Base-by-base conservation (phyloP, 1,284 basidiomycete genomes). In the Athelia psychrophila region DNA sequence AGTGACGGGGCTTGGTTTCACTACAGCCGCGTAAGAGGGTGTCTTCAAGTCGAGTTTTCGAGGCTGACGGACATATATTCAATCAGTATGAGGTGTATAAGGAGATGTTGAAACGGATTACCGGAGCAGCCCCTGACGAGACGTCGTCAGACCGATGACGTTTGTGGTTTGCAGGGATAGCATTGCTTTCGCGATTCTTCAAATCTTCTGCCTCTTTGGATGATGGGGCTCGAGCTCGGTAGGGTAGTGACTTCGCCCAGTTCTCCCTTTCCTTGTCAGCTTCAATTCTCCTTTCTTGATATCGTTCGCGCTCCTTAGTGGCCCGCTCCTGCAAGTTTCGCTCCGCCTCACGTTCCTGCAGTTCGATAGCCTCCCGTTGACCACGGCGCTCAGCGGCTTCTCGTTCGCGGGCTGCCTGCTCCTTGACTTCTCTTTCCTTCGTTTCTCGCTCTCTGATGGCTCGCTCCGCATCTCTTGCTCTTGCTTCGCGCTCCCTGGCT, bases 1-100 rank as follows among this genome's bases (percentile, higher is more conserved):
- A 53, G 3, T 62, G 57, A 27, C 58, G 47, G 36, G 65, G 66
- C 33, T 23, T 52, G 3, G 70, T 68, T 18, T 5, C 6, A 23
- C n/a, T n/a, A 42, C 6, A 16, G 22, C n/a, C 16, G n/a, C 38
- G 16, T 6, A 23, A 23, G 18, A 23, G 16, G 38, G 49, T 66
- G 65, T 19, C 67, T 54, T 15, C 62, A 58, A 33, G 63, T 68
- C 20, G 64, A 52, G 58, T 68, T 70, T 71, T 49, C 57, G 53
- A 27, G 68, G 69, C 52, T 69, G 68, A 56, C 70, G 58, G 55
- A 71, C 66, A 56, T 66, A 66, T 57, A 69, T 66, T 55, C 68
- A 66, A 46, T 66, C 66, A 53, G 65, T 66, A 52, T 47, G 30
- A n/a, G 44, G n/a, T 24, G 44, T 19, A 22, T 5, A 19, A 12